Percentiles rank a stretch among this genome's conserved stretches.
Evolutionary conservation across 2,329 filamentous ascomycete species (phyloP).

Genomic region (Tympanopsis confertula): DNA sequence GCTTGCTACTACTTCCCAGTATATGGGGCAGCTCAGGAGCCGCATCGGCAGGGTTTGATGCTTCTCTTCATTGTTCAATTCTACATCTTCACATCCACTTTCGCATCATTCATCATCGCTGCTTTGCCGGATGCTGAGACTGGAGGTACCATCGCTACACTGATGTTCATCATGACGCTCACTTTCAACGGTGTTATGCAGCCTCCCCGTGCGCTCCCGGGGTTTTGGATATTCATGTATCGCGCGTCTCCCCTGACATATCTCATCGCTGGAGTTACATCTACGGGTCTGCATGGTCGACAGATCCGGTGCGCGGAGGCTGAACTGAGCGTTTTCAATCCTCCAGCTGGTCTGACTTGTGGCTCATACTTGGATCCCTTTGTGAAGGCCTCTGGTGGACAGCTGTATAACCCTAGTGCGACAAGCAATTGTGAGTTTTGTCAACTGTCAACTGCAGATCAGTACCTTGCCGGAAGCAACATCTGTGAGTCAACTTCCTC

Average conservation of each 20-base stretch:
- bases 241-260: conserved; percentile 39
- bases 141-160: conserved; percentile 36
- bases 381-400: too few relatives aligned
- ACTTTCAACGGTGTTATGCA: conserved; percentile 39
- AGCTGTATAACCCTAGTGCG: conserved; percentile 37
- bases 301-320: conserved; percentile 23
- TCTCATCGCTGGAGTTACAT: conserved; percentile 43
- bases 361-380: conserved; percentile 33
- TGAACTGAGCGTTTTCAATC: conserved; percentile 44
- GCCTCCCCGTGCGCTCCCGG: conserved; percentile 29
- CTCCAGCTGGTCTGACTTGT: conserved; percentile 42
- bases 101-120: conserved; percentile 43
- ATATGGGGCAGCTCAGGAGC: conserved; percentile 4
- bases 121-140: conserved; percentile 43
- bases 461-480: conserved; percentile 25
- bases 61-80: conserved; percentile 38
- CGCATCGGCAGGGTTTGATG: conserved; percentile 38
- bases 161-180: conserved; percentile 30
- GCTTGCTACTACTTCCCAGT: conserved; percentile 43
- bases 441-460: conserved; percentile 36
- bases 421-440: conserved; percentile 44
- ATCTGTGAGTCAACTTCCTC: conserved; percentile 9
- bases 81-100: conserved; percentile 43
- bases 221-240: conserved; percentile 54
- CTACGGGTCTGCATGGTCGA: conserved; percentile 39